A percentile compares a stretch with the other conserved stretches of the same genome.
These are phyloP conservation scores for Xylaria curta DNA, from an alignment of 495 filamentous ascomycete genomes.

Conservation along the genomic window DNA sequence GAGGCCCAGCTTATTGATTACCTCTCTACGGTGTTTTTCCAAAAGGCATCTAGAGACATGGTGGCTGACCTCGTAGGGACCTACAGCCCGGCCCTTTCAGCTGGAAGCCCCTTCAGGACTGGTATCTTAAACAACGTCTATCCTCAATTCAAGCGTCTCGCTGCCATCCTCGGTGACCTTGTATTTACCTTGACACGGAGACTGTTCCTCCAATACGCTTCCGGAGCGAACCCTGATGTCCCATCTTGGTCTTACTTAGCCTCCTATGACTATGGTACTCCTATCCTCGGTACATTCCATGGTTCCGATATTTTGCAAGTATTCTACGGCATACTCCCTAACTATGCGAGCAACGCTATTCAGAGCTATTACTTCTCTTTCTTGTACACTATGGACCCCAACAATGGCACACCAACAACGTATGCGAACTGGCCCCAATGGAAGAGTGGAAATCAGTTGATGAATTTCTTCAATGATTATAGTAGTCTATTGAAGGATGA, in stretches of 20 bases:
- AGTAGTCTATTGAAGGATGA: constrained; percentile 61
- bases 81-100: constrained; percentile 57
- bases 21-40: constrained; percentile 62
- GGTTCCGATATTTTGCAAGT: constrained; percentile 70
- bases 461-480: constrained; percentile 60
- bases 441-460: constrained; percentile 55
- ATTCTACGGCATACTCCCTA: constrained; percentile 65
- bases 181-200: constrained; percentile 71
- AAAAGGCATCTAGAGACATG: constrained; percentile 49
- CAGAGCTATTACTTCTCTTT: constrained; percentile 71
- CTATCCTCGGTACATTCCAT: constrained; percentile 76
- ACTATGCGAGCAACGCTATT: constrained; percentile 65
- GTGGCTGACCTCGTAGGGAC: constrained; percentile 60
- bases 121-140: constrained; percentile 68
- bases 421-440: constrained; percentile 69
- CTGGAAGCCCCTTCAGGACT: constrained; percentile 71
- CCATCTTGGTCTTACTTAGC: constrained; percentile 74
- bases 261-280: constrained; percentile 70
- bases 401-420: constrained; percentile 48
- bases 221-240: constrained; percentile 57
- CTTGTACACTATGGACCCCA: constrained; percentile 69
- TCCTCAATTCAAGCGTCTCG: constrained; percentile 76
- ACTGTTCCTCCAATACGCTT: constrained; percentile 54
- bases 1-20: constrained; percentile 65
- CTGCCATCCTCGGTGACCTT: constrained; percentile 75